A percentile compares a stretch with the other conserved stretches of the same genome.
phyloP scores from a whole-genome alignment of 495 filamentous ascomycete species.

The Neurospora sp. region DNA sequence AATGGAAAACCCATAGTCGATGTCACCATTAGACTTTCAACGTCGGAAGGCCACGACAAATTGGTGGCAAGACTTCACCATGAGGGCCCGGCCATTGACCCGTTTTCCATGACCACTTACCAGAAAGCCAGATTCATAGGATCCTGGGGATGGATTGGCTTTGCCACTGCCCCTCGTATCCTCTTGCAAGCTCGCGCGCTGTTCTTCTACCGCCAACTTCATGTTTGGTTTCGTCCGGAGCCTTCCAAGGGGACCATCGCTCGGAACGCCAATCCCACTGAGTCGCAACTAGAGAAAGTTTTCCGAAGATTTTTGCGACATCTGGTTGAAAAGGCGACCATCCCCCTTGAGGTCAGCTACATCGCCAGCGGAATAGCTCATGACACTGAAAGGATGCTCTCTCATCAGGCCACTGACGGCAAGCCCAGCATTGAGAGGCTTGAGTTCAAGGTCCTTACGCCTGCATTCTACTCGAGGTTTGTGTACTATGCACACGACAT shows the following conservation, averaged over 20 bases:
- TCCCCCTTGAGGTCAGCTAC: constrained; percentile 39
- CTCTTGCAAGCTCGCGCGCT: constrained; percentile 44
- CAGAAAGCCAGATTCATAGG: constrained; percentile 39
- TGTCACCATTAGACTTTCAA: constrained; percentile 47
- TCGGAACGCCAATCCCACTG: constrained; percentile 32
- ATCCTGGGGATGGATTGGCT: constrained; percentile 52
- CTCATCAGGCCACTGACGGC: constrained; percentile 11
- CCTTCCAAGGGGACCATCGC: constrained; percentile 41
- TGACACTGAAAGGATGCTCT: constrained; percentile 27
- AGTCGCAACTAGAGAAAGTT: constrained; percentile 38
- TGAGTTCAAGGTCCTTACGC: constrained; percentile 44
- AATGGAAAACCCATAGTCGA: constrained; percentile 31
- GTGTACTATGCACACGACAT: constrained; percentile 41
- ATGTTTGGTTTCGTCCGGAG: constrained; percentile 50
- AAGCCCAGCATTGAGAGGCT: constrained; percentile 17
- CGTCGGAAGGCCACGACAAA: constrained; percentile 45
- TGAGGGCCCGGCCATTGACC: constrained; percentile 37
- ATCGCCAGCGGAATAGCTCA: constrained; percentile 34
- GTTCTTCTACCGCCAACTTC: constrained; percentile 42
- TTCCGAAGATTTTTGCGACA: constrained; percentile 43
- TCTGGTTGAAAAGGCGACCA: constrained; percentile 31
- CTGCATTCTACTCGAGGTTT: constrained; percentile 51
- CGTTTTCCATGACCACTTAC: constrained; percentile 27
- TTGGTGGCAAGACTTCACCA: constrained; percentile 45
- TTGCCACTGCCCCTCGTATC: constrained; percentile 54